These are phyloP conservation scores for Orbilia oligospora DNA, from an alignment of 2,329 filamentous ascomycete genomes.

Conservation along the genomic window DNA sequence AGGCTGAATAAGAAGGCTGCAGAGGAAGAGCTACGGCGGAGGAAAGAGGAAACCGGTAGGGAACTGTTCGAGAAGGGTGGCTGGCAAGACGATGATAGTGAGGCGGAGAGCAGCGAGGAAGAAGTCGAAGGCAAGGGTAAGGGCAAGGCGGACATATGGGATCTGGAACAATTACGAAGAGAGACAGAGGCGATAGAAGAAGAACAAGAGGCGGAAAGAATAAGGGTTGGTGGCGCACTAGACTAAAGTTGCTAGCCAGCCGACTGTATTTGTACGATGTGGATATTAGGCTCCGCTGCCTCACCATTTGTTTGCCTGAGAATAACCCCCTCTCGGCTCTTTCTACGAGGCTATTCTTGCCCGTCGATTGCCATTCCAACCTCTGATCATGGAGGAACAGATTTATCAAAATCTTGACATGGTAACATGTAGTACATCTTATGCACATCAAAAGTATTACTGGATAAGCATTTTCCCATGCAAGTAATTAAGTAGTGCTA, in stretches of 20 bases:
- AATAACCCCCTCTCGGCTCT: background rate
- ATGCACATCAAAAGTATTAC: constrained; percentile 4
- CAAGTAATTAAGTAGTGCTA: constrained; percentile 15
- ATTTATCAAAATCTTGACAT: constrained; percentile 40
- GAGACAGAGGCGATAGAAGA: constrained; percentile 85
- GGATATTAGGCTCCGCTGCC: background rate
- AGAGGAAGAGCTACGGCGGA: constrained; percentile 88
- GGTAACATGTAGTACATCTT: constrained; percentile 35
- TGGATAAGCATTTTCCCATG: background rate
- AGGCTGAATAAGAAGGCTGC: constrained; percentile 95
- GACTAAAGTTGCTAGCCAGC: constrained; percentile 19
- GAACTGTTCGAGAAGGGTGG: constrained; percentile 97
- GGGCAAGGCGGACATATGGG: constrained; percentile 73
- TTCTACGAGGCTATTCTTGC: background rate
- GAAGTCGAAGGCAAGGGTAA: constrained; percentile 66
- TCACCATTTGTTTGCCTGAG: constrained; percentile 2
- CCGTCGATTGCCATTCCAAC: background rate
- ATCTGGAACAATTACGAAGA: constrained; percentile 82
- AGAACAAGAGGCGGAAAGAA: constrained; percentile 74
- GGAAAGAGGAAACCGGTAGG: constrained; percentile 95
- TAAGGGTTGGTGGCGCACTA: constrained; percentile 45
- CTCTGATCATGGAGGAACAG: background rate
- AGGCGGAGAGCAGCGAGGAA: constrained; percentile 73
- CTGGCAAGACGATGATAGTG: constrained; percentile 79
- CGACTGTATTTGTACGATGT: constrained; percentile 56